Evolutionary conservation across 140 eudicot genomes (phyloP), one percentile per base, ranked within the genome.

Genomic region (Ambrosia hybrid): DNA sequence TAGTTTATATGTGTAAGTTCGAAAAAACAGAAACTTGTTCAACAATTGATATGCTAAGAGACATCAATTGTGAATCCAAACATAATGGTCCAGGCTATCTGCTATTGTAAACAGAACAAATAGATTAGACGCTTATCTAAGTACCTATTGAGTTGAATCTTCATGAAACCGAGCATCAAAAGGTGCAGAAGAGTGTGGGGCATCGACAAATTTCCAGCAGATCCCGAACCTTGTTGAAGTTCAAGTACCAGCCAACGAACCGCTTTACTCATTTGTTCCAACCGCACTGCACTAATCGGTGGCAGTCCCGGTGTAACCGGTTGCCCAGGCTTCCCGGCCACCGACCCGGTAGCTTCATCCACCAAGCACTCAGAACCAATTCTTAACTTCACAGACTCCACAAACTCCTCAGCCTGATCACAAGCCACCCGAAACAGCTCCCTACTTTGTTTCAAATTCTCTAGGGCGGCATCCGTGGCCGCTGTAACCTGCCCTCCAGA

Each of bases 211-310:
- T 80, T 82, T 51, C 82, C 86, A 4, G 69, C 78, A 67, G 85
- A 36, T 33, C 98, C 96, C 1, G 97, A 93, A 33, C 97, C 97
- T 30, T 87, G 93, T 81, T 93, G 98, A 72, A 93, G 80, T 66
- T 93, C 97, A 72, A 93, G 85, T 59, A 90, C 98, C 1, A 93
- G 85, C 91, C 91, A 93, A 36, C 98, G 79, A 52, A 93, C 97
- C 33, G 98, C 96, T 81, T 93, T 93, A 83, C 97, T 93, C 97
- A 90, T 93, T 65, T 93, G 98, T 73, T 93, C 97, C 85, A 93
- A 81, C 73, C 96, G 80, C 8, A 93, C 98, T 0, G 96, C 98
- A 60, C 97, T 93, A 7, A 93, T 90, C 6, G 98, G 98, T 5
- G 93, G 93, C 59, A 90, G 89, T 33, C 96, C 96, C 60, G 72